Conservation (phyloP, 441 rosid genomes). For the Kokia cookei region DNA sequence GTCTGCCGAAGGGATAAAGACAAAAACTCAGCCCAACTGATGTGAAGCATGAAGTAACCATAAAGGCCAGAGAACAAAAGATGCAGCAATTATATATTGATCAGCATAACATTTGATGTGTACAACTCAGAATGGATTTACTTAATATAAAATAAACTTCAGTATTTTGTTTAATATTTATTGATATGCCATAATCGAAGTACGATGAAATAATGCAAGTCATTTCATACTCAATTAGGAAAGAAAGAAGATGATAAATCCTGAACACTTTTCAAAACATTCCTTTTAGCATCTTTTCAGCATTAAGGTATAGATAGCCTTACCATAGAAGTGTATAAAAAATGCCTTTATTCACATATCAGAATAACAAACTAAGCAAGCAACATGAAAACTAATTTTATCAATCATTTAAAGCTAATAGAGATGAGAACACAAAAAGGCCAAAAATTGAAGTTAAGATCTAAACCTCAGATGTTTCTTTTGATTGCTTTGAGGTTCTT, state of each 20-base stretch:
- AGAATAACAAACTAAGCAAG: background rate
- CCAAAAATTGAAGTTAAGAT: constrained; percentile 3
- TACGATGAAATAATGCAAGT: background rate
- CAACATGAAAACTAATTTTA: background rate
- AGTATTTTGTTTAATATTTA: background rate
- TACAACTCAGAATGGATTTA: background rate
- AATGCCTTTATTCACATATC: background rate
- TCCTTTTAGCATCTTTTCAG: background rate
- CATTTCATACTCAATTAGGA: background rate
- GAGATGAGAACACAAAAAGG: background rate
- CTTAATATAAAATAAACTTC: background rate
- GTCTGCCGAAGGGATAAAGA: constrained; percentile 35
- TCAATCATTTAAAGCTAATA: background rate
- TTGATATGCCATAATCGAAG: background rate
- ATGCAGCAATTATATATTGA: background rate
- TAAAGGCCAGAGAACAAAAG: background rate
- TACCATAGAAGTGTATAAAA: background rate
- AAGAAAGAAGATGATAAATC: background rate
- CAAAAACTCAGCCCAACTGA: background rate
- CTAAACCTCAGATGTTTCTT: constrained; percentile 55
- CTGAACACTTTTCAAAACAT: background rate
- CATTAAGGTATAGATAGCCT: background rate
- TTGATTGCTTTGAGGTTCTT: constrained; percentile 43
- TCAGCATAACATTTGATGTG: background rate
- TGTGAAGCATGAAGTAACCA: background rate